These are phyloP conservation scores for Colletotrichum salicis DNA, from an alignment of 2,329 filamentous ascomycete genomes.

Conservation along the genomic window DNA sequence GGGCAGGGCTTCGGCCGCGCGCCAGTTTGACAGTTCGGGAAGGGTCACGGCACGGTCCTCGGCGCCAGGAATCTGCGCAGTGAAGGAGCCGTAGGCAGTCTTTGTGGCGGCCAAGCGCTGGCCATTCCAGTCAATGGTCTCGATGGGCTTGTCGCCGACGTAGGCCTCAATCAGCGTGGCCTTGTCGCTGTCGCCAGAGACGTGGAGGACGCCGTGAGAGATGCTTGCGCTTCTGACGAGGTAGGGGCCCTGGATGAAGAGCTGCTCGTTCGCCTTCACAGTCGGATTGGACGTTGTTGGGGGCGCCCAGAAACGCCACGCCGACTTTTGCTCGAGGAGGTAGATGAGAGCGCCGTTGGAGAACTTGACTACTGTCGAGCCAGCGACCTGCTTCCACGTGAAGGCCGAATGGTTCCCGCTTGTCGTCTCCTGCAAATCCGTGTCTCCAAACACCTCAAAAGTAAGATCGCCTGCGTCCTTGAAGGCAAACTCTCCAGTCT, in stretches of 20 bases:
- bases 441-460: slow-evolving; percentile 48
- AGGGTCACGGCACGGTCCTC: slow-evolving; percentile 56
- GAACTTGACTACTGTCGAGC: slow-evolving; percentile 62
- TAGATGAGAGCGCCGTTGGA: slow-evolving; percentile 62
- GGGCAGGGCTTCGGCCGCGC: slow-evolving; percentile 75
- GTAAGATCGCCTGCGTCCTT: slow-evolving; percentile 46
- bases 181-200: slow-evolving; percentile 78
- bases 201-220: slow-evolving; percentile 63
- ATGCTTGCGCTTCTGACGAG: slow-evolving; percentile 70
- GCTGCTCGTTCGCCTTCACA: slow-evolving; percentile 54
- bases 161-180: slow-evolving; percentile 71
- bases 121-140: slow-evolving; percentile 71
- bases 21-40: slow-evolving; percentile 73
- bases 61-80: slow-evolving; percentile 58
- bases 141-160: slow-evolving; percentile 55
- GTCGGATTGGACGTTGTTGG: slow-evolving; percentile 50
- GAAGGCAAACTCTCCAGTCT: slow-evolving; percentile 70
- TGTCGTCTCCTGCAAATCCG: slow-evolving; percentile 24
- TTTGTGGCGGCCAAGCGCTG: slow-evolving; percentile 48
- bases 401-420: slow-evolving; percentile 39
- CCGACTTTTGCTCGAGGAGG: slow-evolving; percentile 71
- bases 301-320: slow-evolving; percentile 76
- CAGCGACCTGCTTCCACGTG: slow-evolving; percentile 61
- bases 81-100: slow-evolving; percentile 56
- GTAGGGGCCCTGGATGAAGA: slow-evolving; percentile 73